Evolutionary conservation across 306 rosid genomes (phyloP).

Genomic region (Lathyrus sativus): DNA sequence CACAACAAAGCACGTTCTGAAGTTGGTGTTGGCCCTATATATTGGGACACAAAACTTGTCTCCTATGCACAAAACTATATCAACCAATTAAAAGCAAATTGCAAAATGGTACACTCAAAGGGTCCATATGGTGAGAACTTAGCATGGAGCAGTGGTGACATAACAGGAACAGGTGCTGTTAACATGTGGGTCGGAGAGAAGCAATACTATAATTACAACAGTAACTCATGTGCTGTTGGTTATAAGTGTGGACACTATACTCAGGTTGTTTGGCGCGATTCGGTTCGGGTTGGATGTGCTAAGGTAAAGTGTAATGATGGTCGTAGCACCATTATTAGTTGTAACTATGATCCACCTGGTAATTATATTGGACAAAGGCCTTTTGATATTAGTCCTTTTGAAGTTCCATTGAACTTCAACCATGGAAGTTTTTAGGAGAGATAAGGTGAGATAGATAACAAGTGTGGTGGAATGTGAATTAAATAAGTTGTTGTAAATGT

Average conservation of each 20-base stretch:
- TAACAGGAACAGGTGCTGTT: slow-evolving; percentile 37
- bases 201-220: slow-evolving; percentile 36
- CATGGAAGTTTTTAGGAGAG: not conserved
- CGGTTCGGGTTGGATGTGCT: slow-evolving; percentile 53
- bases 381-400: slow-evolving; percentile 38
- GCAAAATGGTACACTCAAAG: slow-evolving; percentile 39
- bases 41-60: slow-evolving; percentile 40
- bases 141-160: slow-evolving; percentile 39
- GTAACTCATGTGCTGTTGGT: slow-evolving; percentile 44
- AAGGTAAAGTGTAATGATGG: slow-evolving; percentile 47
- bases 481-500: not conserved
- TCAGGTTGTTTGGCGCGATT: slow-evolving; percentile 54
- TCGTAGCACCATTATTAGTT: slow-evolving; percentile 51
- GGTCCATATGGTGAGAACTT: slow-evolving; percentile 58
- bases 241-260: slow-evolving; percentile 51
- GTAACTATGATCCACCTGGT: slow-evolving; percentile 67
- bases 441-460: not conserved
- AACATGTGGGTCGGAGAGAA: slow-evolving; percentile 54
- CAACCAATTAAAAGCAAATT: slow-evolving; percentile 18
- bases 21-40: slow-evolving; percentile 41
- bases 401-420: slow-evolving; percentile 18
- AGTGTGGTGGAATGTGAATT: not conserved
- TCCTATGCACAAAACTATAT: slow-evolving; percentile 40
- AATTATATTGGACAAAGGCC: slow-evolving; percentile 47
- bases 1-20: slow-evolving; percentile 52